These are phyloP conservation scores for Cyphellophora europaea DNA, from an alignment of 2,329 filamentous ascomycete genomes.

Conservation along the genomic window DNA sequence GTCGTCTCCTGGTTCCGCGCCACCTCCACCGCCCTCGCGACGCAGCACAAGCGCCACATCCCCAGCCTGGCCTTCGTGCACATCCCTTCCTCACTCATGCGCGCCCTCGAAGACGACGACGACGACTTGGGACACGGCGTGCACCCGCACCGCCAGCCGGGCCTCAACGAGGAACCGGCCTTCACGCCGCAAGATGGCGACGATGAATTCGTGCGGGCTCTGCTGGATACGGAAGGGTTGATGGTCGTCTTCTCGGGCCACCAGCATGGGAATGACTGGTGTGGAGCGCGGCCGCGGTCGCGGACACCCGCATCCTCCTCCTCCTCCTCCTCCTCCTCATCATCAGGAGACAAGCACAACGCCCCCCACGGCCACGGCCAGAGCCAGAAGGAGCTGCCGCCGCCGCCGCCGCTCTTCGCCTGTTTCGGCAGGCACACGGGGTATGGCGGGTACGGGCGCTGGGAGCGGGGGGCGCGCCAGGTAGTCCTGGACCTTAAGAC, in stretches of 20 bases:
- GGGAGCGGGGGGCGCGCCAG: constrained; percentile 52
- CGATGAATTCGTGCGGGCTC: constrained; percentile 49
- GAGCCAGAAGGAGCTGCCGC: no score
- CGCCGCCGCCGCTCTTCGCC: no score
- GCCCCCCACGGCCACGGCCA: no score
- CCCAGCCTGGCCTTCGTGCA: constrained; percentile 48
- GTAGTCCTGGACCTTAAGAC: constrained; percentile 37
- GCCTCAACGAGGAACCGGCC: constrained; percentile 35
- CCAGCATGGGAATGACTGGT: constrained; percentile 57
- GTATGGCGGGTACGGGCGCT: constrained; percentile 60
- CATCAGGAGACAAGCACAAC: no score
- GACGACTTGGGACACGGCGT: no score
- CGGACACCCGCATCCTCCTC: no score
- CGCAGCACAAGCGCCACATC: constrained; percentile 25
- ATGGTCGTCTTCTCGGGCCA: constrained; percentile 56
- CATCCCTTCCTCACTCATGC: constrained; percentile 38
- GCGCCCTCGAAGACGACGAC: constrained; percentile 28
- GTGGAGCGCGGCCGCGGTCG: constrained; percentile 29
- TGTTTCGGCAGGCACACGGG: constrained; percentile 60
- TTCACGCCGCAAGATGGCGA: constrained; percentile 27
- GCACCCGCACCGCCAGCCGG: constrained; percentile 33
- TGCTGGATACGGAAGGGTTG: constrained; percentile 46
- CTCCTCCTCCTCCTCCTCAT: constrained; percentile 16
- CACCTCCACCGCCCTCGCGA: constrained; percentile 22
- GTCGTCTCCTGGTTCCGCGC: constrained; percentile 37